Evolutionary conservation across 176 grass and related monocot genomes (phyloP), one percentile per base, ranked within the genome.

Genomic region (Phoenix dactylifera): DNA sequence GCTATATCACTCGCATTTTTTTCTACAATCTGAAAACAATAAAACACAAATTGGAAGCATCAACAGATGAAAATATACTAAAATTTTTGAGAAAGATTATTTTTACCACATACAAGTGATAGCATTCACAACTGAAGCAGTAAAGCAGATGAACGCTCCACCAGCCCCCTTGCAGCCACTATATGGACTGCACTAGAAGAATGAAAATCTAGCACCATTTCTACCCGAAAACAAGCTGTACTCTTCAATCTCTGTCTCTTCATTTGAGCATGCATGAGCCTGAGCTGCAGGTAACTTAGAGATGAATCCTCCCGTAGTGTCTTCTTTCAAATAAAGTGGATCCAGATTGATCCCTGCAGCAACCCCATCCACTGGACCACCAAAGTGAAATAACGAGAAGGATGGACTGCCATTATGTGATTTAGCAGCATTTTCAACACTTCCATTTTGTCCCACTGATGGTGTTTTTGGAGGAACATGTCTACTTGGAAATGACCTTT

Each of bases 371-470:
- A 88, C 76, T 24, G 83, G 92, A 32, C 83, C 73, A 44, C 86
- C 85, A 73, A 83, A 97, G 9, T 97, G 92, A 63, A 97, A 97
- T 51, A 97, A 65, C 3, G 92, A 97, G 69, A 91, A 97, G 65
- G 80, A 76, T 18, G 86, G 62, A 69, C 32, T 77, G 2, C 14
- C 64, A 16, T 75, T 72, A 18, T 64, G 52, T 23, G 26, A 65
- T 66, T 71, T 72, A 53, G 54, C 65, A 32, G 55, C 68, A 25
- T 72, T 70, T 77, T 77, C 73, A 39, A 22, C 3, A 50, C 26
- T 62, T 74, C 51, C 50, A 49, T 63, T 79, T 58, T 35, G 63
- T n/a, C 15, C 71, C 10, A 55, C 51, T 3, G 54, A 22, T 35
- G 65, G 60, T 65, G 51, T 7, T 68, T 69, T 62, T 9, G 81